Evolutionary conservation across 495 filamentous ascomycete genomes (phyloP).

Genomic region (Hypomontagnella submonticulosa): DNA sequence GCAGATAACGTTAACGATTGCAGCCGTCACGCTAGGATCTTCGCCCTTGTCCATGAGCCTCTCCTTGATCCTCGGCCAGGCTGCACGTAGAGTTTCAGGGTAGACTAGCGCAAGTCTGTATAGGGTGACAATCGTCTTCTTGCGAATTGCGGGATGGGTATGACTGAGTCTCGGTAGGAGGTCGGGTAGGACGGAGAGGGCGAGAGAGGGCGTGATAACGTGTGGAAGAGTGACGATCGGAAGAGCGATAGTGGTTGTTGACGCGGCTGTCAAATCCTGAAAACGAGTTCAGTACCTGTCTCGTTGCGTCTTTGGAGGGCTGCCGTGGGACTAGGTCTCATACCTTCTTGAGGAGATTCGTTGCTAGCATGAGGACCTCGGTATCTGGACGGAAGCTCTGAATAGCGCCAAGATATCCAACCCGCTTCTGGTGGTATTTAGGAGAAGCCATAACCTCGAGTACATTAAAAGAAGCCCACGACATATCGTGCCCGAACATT

Average conservation of each 20-base stretch:
- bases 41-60: slow-evolving; percentile 89
- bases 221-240: slow-evolving; percentile 90
- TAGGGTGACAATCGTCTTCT: slow-evolving; percentile 93
- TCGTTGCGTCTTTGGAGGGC: slow-evolving; percentile 12
- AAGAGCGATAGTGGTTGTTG: slow-evolving; percentile 78
- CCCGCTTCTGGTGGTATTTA: slow-evolving; percentile 93
- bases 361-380: slow-evolving; percentile 96
- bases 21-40: slow-evolving; percentile 92
- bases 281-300: slow-evolving; percentile 24
- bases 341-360: slow-evolving; percentile 96
- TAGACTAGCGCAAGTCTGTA: slow-evolving; percentile 94
- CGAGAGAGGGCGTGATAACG: slow-evolving; percentile 88
- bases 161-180: slow-evolving; percentile 87
- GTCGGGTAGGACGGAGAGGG: slow-evolving; percentile 87
- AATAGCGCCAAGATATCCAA: slow-evolving; percentile 94
- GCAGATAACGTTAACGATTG: slow-evolving; percentile 95
- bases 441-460: slow-evolving; percentile 97
- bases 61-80: slow-evolving; percentile 97
- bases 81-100: slow-evolving; percentile 88
- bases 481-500: slow-evolving; percentile 99
- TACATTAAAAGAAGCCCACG: slow-evolving; percentile 97
- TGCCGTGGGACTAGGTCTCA: not conserved
- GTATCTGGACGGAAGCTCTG: slow-evolving; percentile 97
- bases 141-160: slow-evolving; percentile 82
- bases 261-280: slow-evolving; percentile 83